These are phyloP conservation scores for Parascedosporium putredinis DNA, from an alignment of 2,329 filamentous ascomycete genomes.

Conservation along the genomic window DNA sequence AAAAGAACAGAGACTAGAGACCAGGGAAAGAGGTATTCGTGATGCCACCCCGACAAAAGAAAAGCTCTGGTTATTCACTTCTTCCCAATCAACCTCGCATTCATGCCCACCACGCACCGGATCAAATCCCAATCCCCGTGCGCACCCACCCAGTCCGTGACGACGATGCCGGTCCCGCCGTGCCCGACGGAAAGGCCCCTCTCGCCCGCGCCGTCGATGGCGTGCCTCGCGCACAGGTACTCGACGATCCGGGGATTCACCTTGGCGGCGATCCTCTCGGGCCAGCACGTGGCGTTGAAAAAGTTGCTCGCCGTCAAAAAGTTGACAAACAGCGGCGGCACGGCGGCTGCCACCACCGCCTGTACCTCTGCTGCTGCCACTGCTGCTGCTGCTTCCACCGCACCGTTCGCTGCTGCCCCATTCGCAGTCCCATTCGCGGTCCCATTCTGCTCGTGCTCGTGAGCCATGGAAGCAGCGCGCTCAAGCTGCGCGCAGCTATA, in stretches of 20 bases:
- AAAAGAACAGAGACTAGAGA: too few species aligned
- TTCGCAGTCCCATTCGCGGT: slow-evolving; percentile 1
- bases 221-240: slow-evolving; percentile 49
- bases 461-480: slow-evolving; percentile 54
- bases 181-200: slow-evolving; percentile 48
- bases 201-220: slow-evolving; percentile 38
- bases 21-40: not conserved
- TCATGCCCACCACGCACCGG: slow-evolving; percentile 83
- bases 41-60: too few species aligned
- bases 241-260: slow-evolving; percentile 68
- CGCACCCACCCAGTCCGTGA: slow-evolving; percentile 87
- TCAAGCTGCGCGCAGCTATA: slow-evolving; percentile 67
- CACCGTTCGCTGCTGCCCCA: too few species aligned
- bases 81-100: slow-evolving; percentile 52
- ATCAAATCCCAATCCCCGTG: slow-evolving; percentile 86
- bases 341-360: too few species aligned
- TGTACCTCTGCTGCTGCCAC: too few species aligned
- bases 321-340: slow-evolving; percentile 84
- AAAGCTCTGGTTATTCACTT: not conserved
- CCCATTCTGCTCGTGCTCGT: slow-evolving; percentile 17
- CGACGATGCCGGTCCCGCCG: slow-evolving; percentile 74
- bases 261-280: slow-evolving; percentile 78
- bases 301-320: slow-evolving; percentile 90
- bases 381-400: too few species aligned
- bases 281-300: slow-evolving; percentile 87